Base-by-base conservation (phyloP, 768 basidiomycete species). In the Lactifluus piperatus region DNA sequence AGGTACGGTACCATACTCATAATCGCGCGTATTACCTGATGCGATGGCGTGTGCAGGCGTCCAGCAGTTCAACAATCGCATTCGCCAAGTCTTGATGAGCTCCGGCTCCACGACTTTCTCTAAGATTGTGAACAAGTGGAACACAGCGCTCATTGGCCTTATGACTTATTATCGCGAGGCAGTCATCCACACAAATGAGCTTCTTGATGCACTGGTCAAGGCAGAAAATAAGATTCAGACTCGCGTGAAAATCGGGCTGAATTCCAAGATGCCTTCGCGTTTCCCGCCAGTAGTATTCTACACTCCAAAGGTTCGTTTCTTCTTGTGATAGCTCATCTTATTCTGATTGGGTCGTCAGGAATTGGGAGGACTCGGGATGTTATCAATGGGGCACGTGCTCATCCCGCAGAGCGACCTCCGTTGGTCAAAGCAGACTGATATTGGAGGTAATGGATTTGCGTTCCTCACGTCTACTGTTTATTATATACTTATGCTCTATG, bases 161-260 rank as follows among this genome's bases (percentile, higher is more conserved):
- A 94, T 97, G 91, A 97, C 95, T 0, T 97, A 97, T 74, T 95
- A 95, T 71, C 90, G 94, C 60, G 94, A 97, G 69, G 94, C 94
- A 29, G 94, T 97, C 65, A 93, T 97, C 54, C 93, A 97, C 72
- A 97, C 95, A 44, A 93, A 94, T 67, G 95, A 98, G 72, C 78
- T 99, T 20, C 81, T 99, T 50, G 97, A 98, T 70, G 82, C 93
- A 0, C 79, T 98, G 41, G 97, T 99, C 68, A 99, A 99, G 74
- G 93, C 94, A 2, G 95, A 99, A 76, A 97, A 97, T 82, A 98
- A 98, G 79, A 95, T 98, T 48, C 97, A 99, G 74, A 97, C 94
- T 3, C 91, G 97, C 74, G 95, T 99, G 68, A 98, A 98, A 81
- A 97, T 99, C 62, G 97, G 95, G n/a, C 70, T 97, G 66, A 97